Conservation (phyloP, 768 basidiomycete genomes). For the Russula griseocarnosa region DNA sequence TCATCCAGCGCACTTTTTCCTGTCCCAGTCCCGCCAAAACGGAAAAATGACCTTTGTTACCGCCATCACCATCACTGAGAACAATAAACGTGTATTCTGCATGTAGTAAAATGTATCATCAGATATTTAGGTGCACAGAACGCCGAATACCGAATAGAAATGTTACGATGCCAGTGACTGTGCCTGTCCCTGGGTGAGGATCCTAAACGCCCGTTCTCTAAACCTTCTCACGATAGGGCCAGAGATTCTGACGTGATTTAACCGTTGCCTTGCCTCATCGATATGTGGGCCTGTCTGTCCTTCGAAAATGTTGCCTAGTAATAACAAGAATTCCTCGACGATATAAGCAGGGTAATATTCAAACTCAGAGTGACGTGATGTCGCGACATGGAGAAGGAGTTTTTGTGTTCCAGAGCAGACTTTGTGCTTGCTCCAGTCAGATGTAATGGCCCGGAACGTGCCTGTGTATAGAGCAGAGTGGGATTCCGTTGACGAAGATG, state of each 20-base stretch:
- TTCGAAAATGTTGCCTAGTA: background rate
- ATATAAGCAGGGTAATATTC: background rate
- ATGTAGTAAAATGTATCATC: too few species aligned
- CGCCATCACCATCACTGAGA: too few species aligned
- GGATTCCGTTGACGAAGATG: background rate
- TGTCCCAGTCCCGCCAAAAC: background rate
- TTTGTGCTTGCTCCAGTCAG: background rate
- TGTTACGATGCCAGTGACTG: background rate
- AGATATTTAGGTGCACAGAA: too few species aligned
- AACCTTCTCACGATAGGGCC: too few species aligned
- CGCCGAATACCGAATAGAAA: background rate
- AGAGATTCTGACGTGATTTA: background rate
- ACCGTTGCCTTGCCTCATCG: background rate
- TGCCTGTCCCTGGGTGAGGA: background rate
- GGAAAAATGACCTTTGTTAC: too few species aligned
- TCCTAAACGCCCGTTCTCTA: background rate
- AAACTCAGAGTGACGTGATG: background rate
- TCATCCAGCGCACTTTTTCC: too few species aligned
- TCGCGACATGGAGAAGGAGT: background rate
- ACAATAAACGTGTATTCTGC: too few species aligned
- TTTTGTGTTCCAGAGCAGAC: slow-evolving; percentile 2
- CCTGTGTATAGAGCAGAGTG: background rate
- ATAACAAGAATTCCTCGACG: background rate
- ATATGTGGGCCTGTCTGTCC: background rate
- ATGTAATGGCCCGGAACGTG: background rate